These are phyloP conservation scores for Hysterium pulicare DNA, from an alignment of 2,329 filamentous ascomycete species.

Conservation along the genomic window DNA sequence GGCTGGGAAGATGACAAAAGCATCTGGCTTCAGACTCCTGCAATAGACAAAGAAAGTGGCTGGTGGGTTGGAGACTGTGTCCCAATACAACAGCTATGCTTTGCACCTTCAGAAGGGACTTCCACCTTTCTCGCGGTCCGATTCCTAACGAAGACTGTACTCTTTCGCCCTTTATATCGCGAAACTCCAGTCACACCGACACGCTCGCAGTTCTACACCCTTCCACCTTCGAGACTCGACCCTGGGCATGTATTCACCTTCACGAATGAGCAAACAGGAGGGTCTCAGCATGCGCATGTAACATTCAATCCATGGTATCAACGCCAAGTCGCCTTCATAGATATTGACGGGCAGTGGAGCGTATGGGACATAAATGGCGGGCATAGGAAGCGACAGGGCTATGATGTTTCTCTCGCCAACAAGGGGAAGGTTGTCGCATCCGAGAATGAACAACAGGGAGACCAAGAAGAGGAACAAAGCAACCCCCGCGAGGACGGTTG, in stretches of 20 bases:
- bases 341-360: conserved; percentile 64
- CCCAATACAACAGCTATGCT: conserved; percentile 54
- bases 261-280: conserved; percentile 52
- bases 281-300: conserved; percentile 58
- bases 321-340: conserved; percentile 63
- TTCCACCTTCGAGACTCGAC: conserved; percentile 51
- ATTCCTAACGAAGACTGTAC: conserved; percentile 41
- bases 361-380: conserved; percentile 57
- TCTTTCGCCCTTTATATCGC: conserved; percentile 43
- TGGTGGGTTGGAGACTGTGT: conserved; percentile 55
- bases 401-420: conserved; percentile 32
- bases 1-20: conserved; percentile 52
- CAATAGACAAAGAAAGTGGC: conserved; percentile 46
- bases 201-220: conserved; percentile 16
- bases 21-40: conserved; percentile 48
- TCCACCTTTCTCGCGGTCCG: conserved; percentile 51
- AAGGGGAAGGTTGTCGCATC: conserved; percentile 15
- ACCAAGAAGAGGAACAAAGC: conserved; percentile 30
- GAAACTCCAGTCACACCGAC: conserved; percentile 10
- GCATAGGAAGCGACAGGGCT: conserved; percentile 21
- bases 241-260: conserved; percentile 56
- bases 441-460: conserved; percentile 9
- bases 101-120: conserved; percentile 44
- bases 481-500: conserved; percentile 47
- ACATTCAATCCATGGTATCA: conserved; percentile 61